A percentile compares a stretch with the other conserved stretches of the same genome.
These are phyloP conservation scores for Anthracocystis walkeri DNA, from an alignment of 1,284 basidiomycete species.

Conservation along the genomic window DNA sequence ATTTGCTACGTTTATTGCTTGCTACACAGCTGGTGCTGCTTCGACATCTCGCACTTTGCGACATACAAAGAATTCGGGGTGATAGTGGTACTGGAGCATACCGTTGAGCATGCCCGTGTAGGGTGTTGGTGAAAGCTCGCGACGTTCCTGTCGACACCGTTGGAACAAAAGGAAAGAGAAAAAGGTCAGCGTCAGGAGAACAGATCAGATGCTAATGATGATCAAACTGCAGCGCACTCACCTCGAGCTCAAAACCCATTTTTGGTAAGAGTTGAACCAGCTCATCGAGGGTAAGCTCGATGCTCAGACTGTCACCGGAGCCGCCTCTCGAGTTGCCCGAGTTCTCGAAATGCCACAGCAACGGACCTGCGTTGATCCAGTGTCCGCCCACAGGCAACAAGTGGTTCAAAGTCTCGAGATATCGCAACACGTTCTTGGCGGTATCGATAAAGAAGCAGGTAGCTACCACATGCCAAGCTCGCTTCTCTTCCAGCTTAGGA, in stretches of 20 bases:
- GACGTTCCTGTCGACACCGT: conserved; percentile 77
- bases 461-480: conserved; percentile 86
- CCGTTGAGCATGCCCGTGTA: conserved; percentile 86
- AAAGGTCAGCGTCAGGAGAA: not conserved
- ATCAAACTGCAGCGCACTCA: conserved; percentile 70
- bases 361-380: conserved; percentile 76
- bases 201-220: not conserved
- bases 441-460: conserved; percentile 99
- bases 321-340: conserved; percentile 71
- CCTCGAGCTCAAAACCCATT: conserved; percentile 86
- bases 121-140: conserved; percentile 79
- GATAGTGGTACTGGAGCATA: conserved; percentile 90
- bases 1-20: not conserved
- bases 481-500: conserved; percentile 74
- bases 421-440: conserved; percentile 70
- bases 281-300: conserved; percentile 90
- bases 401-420: conserved; percentile 67
- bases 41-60: conserved; percentile 59
- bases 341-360: conserved; percentile 97
- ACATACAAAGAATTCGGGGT: conserved; percentile 72
- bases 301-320: conserved; percentile 60
- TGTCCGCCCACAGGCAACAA: conserved; percentile 60
- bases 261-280: conserved; percentile 80
- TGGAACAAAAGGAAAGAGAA: not conserved
- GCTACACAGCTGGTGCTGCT: conserved; percentile 51